Base-by-base conservation (phyloP, 768 basidiomycete genomes). In the Hysterangium stoloniferum region DNA sequence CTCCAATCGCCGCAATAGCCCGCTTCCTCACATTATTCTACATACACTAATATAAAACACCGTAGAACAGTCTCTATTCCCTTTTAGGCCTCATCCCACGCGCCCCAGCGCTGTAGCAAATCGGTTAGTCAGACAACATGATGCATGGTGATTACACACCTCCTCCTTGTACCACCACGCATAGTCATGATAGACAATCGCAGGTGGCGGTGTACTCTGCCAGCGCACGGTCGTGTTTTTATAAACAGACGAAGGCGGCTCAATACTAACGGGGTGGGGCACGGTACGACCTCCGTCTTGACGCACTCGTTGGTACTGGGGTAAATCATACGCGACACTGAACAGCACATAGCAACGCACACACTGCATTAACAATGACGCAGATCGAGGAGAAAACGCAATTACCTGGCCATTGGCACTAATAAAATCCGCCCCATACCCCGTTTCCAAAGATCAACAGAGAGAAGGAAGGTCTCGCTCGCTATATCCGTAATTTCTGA, bases 371-470 rank as follows among this genome's bases (percentile, higher is more conserved):
- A 44, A 52, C 28, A 25, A 17, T 13, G 17, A 45, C 29, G 11
- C 20, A 13, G 4, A 13, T 12, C 12, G 8, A 24, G 3, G 9
- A n/a, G 6, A 8, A 47, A 22, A 9, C n/a, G 8, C 29, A 38
- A 33, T 1, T 13, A 52, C 60, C 71, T 72, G 48, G 72, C 72
- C 24, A 71, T 58, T 17, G 71, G 68, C 1, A 74, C 70, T 69
- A 72, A 70, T 57, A 72, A 64, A 58, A 74, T 74, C 35, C 70
- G 58, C 0, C 72, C 72, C 52, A 69, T 71, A 0, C 71, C 70
- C 11, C 65, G 62, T 34, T 66, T 59, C 66, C 68, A 71, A 52
- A 71, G 70, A 54, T 72, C 71, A 56, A 71, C 72, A 61, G 70
- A 72, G 49, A 72, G 71, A 44, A 74, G 56, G 48, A 63, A 66